Conservation (phyloP, 805 yeast species). For the Clavispora santaluciae region DNA sequence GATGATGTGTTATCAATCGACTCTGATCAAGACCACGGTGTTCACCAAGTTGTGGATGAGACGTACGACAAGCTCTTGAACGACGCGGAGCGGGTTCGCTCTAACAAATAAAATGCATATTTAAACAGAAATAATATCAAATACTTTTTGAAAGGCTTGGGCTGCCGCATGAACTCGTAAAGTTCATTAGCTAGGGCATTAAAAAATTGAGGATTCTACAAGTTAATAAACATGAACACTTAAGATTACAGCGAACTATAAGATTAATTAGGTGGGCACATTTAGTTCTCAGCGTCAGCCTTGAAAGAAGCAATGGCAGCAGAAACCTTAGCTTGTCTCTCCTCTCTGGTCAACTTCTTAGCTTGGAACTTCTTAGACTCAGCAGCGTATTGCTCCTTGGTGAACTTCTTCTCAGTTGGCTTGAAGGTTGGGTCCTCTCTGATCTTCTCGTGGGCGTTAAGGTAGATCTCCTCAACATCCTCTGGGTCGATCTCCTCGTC, state of each 20-base stretch:
- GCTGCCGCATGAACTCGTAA: too few relatives aligned
- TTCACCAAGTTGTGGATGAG: slow-evolving; percentile 55
- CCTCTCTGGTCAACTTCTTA: slow-evolving; percentile 82
- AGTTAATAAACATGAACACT: background rate
- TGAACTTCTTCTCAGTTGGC: slow-evolving; percentile 86
- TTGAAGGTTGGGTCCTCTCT: slow-evolving; percentile 93
- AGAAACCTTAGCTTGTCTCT: slow-evolving; percentile 84
- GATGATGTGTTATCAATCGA: slow-evolving; percentile 26
- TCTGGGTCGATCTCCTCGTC: slow-evolving; percentile 98
- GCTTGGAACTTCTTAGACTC: slow-evolving; percentile 89
- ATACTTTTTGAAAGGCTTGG: too few relatives aligned
- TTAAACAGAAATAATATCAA: too few relatives aligned
- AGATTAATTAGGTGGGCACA: background rate
- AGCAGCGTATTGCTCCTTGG: slow-evolving; percentile 98
- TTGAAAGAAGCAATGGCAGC: slow-evolving; percentile 93
- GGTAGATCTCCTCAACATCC: slow-evolving; percentile 91
- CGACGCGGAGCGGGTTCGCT: slow-evolving; percentile 61
- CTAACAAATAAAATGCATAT: slow-evolving; percentile 30
- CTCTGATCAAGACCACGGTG: slow-evolving; percentile 20
- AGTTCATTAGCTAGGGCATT: background rate
- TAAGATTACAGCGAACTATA: slow-evolving; percentile 1
- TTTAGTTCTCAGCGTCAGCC: slow-evolving; percentile 36
- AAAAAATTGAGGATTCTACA: background rate
- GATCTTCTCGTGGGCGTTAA: slow-evolving; percentile 90
- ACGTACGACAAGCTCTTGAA: slow-evolving; percentile 69